Conservation (phyloP, 129 eudicot genomes). For the Flaveria bidentis region DNA sequence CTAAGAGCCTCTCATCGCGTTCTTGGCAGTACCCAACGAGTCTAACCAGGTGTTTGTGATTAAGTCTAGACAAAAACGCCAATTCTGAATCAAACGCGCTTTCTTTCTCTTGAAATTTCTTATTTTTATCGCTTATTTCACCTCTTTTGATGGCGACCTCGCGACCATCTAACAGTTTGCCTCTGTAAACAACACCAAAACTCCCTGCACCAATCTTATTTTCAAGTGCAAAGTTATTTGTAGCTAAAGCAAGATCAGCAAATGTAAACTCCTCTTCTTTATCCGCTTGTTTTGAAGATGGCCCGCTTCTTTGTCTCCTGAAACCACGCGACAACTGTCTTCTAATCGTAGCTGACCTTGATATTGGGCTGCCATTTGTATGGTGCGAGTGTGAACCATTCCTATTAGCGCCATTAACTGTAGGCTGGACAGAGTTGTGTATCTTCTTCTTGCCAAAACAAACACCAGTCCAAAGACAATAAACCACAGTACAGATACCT, state of each 20-base stretch:
- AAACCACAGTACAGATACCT: slow-evolving; percentile 39
- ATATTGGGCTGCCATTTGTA: slow-evolving; percentile 55
- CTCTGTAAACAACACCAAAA: slow-evolving; percentile 58
- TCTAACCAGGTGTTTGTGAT: slow-evolving; percentile 62
- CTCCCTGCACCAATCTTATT: slow-evolving; percentile 62
- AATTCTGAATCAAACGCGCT: slow-evolving; percentile 58
- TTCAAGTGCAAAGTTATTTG: slow-evolving; percentile 43
- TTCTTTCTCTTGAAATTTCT: slow-evolving; percentile 50
- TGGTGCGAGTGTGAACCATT: slow-evolving; percentile 37
- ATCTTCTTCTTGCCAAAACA: slow-evolving; percentile 84
- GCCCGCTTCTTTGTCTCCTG: slow-evolving; percentile 44
- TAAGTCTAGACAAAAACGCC: slow-evolving; percentile 46
- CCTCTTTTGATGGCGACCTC: slow-evolving; percentile 63
- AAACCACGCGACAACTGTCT: slow-evolving; percentile 54
- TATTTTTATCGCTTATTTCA: slow-evolving; percentile 24
- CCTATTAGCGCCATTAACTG: slow-evolving; percentile 50
- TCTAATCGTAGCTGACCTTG: slow-evolving; percentile 77
- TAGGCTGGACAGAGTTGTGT: slow-evolving; percentile 92
- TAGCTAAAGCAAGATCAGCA: slow-evolving; percentile 49
- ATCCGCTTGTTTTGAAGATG: slow-evolving; percentile 47
- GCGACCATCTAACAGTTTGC: slow-evolving; percentile 48
- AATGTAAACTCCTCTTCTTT: slow-evolving; percentile 48
- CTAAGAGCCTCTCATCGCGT: slow-evolving; percentile 46
- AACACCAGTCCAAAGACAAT: slow-evolving; percentile 42
- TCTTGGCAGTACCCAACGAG: slow-evolving; percentile 60